Base-by-base conservation (phyloP, 345 rosid species). In the Sisymbrium irio region DNA sequence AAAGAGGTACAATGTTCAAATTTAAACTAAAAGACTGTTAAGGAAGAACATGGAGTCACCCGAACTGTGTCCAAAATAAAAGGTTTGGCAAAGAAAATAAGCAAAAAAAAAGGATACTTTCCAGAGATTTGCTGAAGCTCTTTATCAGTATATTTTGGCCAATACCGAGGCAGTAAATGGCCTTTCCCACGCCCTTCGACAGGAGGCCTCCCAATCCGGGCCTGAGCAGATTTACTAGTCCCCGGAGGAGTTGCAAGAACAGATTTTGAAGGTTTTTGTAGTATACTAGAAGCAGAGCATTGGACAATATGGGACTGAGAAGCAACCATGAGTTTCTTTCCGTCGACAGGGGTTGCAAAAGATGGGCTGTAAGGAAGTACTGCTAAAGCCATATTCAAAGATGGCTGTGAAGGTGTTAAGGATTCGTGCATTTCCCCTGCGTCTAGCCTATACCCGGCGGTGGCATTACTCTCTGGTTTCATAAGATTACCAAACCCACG, bases 71-170 rank as follows among this genome's bases (percentile, higher is more conserved):
- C 22, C 18, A 44, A 33, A 62, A 17, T 65, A 0, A 61, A 18
- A 9, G 27, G 39, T 18, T 40, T 20, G 30, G n/a, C n/a, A 56
- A 63, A 20, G 15, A 14, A 66, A 49, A 46, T 0, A 61, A 68
- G 68, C 32, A 36, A 30, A 41, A 30, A 71, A 42, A 53, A 80
- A 80, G 98, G 98, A 93, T 93, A 91, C 97, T 89, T 87, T 83
- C 97, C 97, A 3, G 98, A 86, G 67, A 93, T 76, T 74, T 91
- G 87, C 44, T 89, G 94, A 66, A 93, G 83, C 79, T 93, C 98
- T 84, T 89, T 90, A 67, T 93, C 98, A 25, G 97, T 93, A 57
- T 91, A 87, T 76, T 89, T 86, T 9, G 98, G 98, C 98, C 97
- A 91, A 72, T 91, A 93, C 28, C 98, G 88, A 17, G 96, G 96